Percentiles rank a stretch among this genome's conserved stretches.
These are phyloP conservation scores for Annulohypoxylon stygium DNA, from an alignment of 495 filamentous ascomycete species.

Conservation along the genomic window DNA sequence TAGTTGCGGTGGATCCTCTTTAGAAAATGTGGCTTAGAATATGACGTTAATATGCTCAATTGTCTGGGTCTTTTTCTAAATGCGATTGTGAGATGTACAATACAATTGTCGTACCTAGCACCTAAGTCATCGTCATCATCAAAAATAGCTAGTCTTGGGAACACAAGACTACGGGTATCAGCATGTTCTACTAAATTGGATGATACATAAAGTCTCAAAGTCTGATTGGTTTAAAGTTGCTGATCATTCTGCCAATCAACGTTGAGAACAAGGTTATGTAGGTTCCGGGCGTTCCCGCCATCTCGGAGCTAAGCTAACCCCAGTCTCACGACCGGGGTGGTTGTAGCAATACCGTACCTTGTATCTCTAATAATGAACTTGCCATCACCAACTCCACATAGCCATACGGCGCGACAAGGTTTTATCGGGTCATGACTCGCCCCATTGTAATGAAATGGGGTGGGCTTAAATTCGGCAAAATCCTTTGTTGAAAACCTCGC, in stretches of 20 bases:
- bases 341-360: conserved; percentile 16
- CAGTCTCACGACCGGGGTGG: conserved; percentile 28
- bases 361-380: conserved; percentile 33
- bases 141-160: conserved; percentile 6
- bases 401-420: conserved; percentile 30
- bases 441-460: conserved; percentile 27
- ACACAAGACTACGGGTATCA: not conserved
- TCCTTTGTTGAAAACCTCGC: conserved; percentile 23
- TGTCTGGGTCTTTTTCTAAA: not conserved
- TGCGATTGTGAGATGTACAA: not conserved
- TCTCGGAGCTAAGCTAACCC: conserved; percentile 33
- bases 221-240: conserved; percentile 20
- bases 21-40: not conserved
- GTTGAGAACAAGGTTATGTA: conserved; percentile 1
- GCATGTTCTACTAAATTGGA: not conserved
- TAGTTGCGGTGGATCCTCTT: not conserved
- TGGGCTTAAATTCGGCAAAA: conserved; percentile 27
- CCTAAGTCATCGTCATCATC: not conserved
- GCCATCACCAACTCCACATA: conserved; percentile 32
- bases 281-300: conserved; percentile 15
- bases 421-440: conserved; percentile 35
- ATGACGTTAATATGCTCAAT: not conserved
- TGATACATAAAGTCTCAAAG: conserved; percentile 1
- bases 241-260: conserved; percentile 24
- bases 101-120: not conserved